Conservation (phyloP, 2,329 filamentous ascomycete species). For the Alternaria gaisen region DNA sequence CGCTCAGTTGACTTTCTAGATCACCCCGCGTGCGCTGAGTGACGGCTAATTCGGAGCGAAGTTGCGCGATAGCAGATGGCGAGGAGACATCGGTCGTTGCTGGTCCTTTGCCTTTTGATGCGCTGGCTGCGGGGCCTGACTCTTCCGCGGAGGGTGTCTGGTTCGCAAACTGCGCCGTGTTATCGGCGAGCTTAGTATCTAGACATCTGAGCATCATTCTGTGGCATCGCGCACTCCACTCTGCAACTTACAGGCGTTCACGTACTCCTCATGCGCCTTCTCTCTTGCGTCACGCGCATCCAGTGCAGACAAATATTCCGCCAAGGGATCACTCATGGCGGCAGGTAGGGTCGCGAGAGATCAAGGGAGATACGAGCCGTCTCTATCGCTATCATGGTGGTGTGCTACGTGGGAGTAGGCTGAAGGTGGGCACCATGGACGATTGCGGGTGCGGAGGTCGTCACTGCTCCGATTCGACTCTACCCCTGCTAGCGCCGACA, state of each 20-base stretch:
- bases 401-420: slow-evolving; percentile 27
- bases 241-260: slow-evolving; percentile 75
- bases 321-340: slow-evolving; percentile 75
- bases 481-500: slow-evolving; percentile 16
- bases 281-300: slow-evolving; percentile 75
- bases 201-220: slow-evolving; percentile 19
- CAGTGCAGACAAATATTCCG: slow-evolving; percentile 81
- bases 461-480: slow-evolving; percentile 30
- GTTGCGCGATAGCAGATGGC: slow-evolving; percentile 41
- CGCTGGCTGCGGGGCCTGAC: slow-evolving; percentile 26
- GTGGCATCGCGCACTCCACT: neutral
- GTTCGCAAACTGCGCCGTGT: slow-evolving; percentile 46
- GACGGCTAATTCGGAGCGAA: slow-evolving; percentile 72
- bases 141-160: slow-evolving; percentile 33
- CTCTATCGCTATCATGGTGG: slow-evolving; percentile 33
- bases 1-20: slow-evolving; percentile 70
- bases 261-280: slow-evolving; percentile 70
- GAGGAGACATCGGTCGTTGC: slow-evolving; percentile 21
- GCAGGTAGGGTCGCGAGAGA: slow-evolving; percentile 22
- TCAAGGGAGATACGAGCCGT: slow-evolving; percentile 1
- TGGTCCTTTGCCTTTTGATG: slow-evolving; percentile 33
- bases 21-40: slow-evolving; percentile 78
- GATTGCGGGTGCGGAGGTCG: slow-evolving; percentile 26
- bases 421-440: slow-evolving; percentile 17
- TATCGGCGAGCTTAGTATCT: slow-evolving; percentile 60